phyloP scores from a whole-genome alignment of 1,284 basidiomycete species.

The Boletus sp. region DNA sequence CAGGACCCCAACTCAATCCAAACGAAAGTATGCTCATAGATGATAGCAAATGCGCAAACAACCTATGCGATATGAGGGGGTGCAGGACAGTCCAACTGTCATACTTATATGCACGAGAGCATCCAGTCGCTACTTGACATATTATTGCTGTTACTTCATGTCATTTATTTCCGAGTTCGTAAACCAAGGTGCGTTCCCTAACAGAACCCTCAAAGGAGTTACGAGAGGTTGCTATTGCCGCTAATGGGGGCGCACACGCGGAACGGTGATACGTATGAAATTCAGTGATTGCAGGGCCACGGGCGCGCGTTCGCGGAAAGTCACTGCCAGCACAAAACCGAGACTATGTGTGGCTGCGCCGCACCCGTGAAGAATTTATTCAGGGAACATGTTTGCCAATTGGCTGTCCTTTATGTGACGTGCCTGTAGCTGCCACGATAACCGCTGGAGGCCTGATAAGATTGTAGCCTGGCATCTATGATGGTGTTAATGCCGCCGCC shows the following conservation, averaged over 20 bases:
- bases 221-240: neutral
- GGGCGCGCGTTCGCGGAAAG: no score
- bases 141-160: no score
- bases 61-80: neutral
- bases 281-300: no score
- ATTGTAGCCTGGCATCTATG: neutral
- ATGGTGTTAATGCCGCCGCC: no score
- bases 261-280: no score
- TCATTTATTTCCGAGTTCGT: neutral
- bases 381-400: no score
- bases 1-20: constrained; percentile 9
- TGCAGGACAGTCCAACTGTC: neutral
- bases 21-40: neutral
- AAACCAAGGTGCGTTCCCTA: neutral
- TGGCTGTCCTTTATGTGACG: no score
- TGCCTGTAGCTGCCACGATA: neutral
- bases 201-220: neutral
- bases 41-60: neutral
- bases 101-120: neutral
- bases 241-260: neutral
- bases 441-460: neutral
- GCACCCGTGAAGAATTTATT: no score
- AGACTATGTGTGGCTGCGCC: no score
- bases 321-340: no score
- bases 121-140: neutral